Evolutionary conservation across 2,329 filamentous ascomycete species (phyloP).

Genomic region (Neurospora sp.): DNA sequence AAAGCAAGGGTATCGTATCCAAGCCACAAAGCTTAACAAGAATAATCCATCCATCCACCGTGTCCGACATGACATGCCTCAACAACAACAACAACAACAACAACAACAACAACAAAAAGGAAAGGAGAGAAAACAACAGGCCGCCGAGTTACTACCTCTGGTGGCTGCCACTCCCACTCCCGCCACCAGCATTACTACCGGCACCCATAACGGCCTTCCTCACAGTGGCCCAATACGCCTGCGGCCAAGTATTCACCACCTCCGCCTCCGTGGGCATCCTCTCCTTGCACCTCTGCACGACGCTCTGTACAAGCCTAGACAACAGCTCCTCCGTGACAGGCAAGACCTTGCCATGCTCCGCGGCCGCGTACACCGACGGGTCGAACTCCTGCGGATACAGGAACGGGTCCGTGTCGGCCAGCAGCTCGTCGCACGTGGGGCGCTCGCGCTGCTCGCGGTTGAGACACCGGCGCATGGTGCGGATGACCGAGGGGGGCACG

Average conservation of each 20-base stretch:
- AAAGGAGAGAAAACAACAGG: neutral
- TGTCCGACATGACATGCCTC: no score
- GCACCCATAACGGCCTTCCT: slow-evolving; percentile 31
- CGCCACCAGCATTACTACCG: neutral
- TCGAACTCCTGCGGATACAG: slow-evolving; percentile 51
- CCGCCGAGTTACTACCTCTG: neutral
- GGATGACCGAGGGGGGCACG: slow-evolving; percentile 49
- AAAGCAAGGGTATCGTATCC: neutral
- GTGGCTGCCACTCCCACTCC: neutral
- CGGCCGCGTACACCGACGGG: slow-evolving; percentile 15
- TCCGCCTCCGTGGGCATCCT: slow-evolving; percentile 50
- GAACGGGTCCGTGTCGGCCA: slow-evolving; percentile 51
- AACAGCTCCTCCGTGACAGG: slow-evolving; percentile 55
- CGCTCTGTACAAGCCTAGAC: slow-evolving; percentile 52
- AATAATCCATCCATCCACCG: neutral
- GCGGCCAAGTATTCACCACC: slow-evolving; percentile 44
- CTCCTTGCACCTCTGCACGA: slow-evolving; percentile 49
- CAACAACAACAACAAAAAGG: neutral
- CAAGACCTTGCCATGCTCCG: slow-evolving; percentile 35
- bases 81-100: neutral
- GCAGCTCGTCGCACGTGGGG: slow-evolving; percentile 53
- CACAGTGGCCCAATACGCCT: slow-evolving; percentile 52
- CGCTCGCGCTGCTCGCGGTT: slow-evolving; percentile 52
- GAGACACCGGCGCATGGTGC: slow-evolving; percentile 54
- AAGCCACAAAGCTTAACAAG: neutral